Base-by-base conservation (phyloP, 2,329 filamentous ascomycete species). In the Colletotrichum australisinense region DNA sequence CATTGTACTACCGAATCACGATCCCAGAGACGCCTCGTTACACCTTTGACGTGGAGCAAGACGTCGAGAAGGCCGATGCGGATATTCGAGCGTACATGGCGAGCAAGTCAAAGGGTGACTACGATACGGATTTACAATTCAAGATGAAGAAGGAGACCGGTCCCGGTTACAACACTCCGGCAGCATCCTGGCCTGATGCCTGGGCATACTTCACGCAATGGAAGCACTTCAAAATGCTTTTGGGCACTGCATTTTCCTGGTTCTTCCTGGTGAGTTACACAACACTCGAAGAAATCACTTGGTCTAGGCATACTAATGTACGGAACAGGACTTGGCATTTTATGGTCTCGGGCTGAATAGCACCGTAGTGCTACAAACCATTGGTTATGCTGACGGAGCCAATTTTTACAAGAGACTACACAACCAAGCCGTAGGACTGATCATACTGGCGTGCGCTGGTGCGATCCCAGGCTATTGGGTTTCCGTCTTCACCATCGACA, bases 1-100 rank as follows among this genome's bases (percentile, higher is more conserved):
- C 94, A 14, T 86, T 97, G n/a, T 96, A 95, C 83, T 97, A 94
- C 84, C 93, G 94, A 75, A 89, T 97, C 65, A 96, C 94, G 26
- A 95, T 97, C 72, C 94, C 94, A 9, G 94, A 97, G 84, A 95
- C 94, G 4, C 93, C 94, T 49, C 90, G 93, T 49, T 96, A 95
- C 81, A 95, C 94, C 1, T 95, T 95, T 77, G 94, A 97, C 80
- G 90, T 97, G 2, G 88, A 91, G 32, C 92, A 91, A 72, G 93
- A 97, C 78, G 87, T 94, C 35, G 89, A 94, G 81, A 93, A 94
- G 83, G 94, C 90, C 35, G 91, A 92, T 71, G 91, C 90, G 12
- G 94, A 96, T 77, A 91, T 94, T 76, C 90, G 91, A 77, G 88
- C 88, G 8, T 90, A 90, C 67, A 83, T 90, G 70, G 79, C 85